Conservation (phyloP, 805 yeast genomes). For the Starmerella vaccinii region DNA sequence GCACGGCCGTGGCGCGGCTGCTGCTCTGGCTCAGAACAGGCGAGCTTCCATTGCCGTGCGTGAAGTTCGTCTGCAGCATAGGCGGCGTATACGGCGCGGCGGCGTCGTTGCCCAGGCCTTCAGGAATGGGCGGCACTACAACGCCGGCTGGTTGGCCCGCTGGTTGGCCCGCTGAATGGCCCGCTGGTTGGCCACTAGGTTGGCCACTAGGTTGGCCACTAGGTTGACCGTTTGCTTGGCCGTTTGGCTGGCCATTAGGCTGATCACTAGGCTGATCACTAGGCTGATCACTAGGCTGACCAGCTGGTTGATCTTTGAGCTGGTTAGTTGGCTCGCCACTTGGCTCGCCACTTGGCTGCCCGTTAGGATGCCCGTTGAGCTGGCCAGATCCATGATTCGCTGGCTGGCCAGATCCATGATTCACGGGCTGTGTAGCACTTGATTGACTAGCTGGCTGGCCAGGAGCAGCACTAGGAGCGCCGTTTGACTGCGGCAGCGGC, state of each 20-base stretch:
- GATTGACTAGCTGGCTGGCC: too few species aligned
- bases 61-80: neutral
- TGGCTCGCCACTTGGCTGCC: too few species aligned
- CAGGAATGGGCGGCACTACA: neutral
- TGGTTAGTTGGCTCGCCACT: too few species aligned
- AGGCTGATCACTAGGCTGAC: too few species aligned
- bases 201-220: neutral
- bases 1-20: conserved; percentile 1
- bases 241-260: too few species aligned
- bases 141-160: neutral
- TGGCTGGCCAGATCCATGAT: too few species aligned
- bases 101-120: neutral
- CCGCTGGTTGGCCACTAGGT: neutral
- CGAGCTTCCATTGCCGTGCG: neutral
- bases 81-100: conserved; percentile 1
- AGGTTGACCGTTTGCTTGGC: neutral
- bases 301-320: too few species aligned
- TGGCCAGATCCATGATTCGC: neutral
- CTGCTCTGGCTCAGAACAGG: neutral
- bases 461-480: too few species aligned
- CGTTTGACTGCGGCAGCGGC: neutral
- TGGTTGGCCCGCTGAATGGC: neutral
- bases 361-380: too few species aligned
- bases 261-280: too few species aligned
- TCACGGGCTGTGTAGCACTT: too few species aligned